These are phyloP conservation scores for Torulaspora globosa DNA, from an alignment of 1,139 yeast genomes.

Conservation along the genomic window DNA sequence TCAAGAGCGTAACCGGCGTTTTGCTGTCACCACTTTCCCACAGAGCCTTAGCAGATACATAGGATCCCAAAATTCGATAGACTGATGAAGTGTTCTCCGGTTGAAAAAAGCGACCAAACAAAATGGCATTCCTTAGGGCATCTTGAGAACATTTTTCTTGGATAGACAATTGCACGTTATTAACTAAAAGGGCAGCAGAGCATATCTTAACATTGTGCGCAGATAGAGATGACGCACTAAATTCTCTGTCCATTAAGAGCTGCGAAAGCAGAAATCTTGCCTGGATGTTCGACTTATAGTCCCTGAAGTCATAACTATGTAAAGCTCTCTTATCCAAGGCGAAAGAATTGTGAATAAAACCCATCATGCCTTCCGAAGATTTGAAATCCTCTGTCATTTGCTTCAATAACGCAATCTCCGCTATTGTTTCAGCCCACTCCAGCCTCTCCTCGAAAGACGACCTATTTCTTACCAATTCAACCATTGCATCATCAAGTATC, in stretches of 20 bases:
- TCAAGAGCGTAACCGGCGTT: slow-evolving; percentile 23
- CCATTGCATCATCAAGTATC: slow-evolving; percentile 10
- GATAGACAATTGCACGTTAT: slow-evolving; percentile 18
- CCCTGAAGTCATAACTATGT: slow-evolving; percentile 14
- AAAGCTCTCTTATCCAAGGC: slow-evolving; percentile 12
- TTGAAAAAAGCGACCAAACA: slow-evolving; percentile 15
- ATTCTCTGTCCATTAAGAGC: slow-evolving; percentile 6
- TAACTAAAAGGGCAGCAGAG: slow-evolving; percentile 15
- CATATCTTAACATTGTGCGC: not conserved
- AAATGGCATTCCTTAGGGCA: slow-evolving; percentile 23
- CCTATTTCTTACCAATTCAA: slow-evolving; percentile 1
- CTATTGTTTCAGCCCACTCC: slow-evolving; percentile 15
- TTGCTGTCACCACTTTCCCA: slow-evolving; percentile 26
- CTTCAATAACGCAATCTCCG: slow-evolving; percentile 10
- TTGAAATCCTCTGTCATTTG: slow-evolving; percentile 1
- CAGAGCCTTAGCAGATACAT: slow-evolving; percentile 21
- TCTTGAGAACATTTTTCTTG: slow-evolving; percentile 23
- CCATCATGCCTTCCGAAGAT: not conserved
- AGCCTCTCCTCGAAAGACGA: not conserved
- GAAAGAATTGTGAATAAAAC: not conserved
- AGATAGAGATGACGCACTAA: not conserved
- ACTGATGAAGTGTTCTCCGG: not conserved
- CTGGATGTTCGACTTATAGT: slow-evolving; percentile 20
- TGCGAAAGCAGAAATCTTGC: slow-evolving; percentile 19
- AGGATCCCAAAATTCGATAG: slow-evolving; percentile 10